These are phyloP conservation scores for Singerocomus rubriflavus DNA, from an alignment of 1,284 basidiomycete genomes.

Conservation along the genomic window DNA sequence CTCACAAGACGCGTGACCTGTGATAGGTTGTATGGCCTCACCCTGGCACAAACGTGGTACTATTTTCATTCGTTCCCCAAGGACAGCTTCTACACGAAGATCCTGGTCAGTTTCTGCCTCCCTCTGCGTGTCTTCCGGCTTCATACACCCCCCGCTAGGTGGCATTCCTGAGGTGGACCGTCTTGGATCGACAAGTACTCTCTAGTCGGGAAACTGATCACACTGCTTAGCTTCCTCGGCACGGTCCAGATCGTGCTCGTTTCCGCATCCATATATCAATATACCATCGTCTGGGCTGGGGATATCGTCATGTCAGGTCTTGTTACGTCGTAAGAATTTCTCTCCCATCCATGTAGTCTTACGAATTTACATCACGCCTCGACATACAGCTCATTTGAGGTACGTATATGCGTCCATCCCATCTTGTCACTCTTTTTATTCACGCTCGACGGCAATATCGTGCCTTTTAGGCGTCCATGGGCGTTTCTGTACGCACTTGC, in stretches of 20 bases:
- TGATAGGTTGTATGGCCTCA: conserved; percentile 31
- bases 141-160: conserved; percentile 21
- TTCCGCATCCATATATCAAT: conserved; percentile 32
- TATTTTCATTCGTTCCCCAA: conserved; percentile 30
- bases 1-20: background rate
- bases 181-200: background rate
- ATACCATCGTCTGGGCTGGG: conserved; percentile 31
- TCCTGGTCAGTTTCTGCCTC: conserved; percentile 16
- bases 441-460: background rate
- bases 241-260: conserved; percentile 31
- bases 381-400: conserved; percentile 26
- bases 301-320: conserved; percentile 21
- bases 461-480: conserved; percentile 28
- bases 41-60: conserved; percentile 33
- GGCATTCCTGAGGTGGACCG: conserved; percentile 25
- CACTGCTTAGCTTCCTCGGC: conserved; percentile 22
- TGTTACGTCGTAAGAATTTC: conserved; percentile 28
- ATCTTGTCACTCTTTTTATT: background rate
- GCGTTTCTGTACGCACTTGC: conserved; percentile 20
- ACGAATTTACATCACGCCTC: background rate
- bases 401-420: conserved; percentile 13
- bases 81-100: conserved; percentile 23
- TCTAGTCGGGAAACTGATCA: conserved; percentile 1
- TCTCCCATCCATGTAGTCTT: background rate
- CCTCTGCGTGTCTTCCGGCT: background rate